A percentile compares a stretch with the other conserved stretches of the same genome.
phyloP scores from a whole-genome alignment of 345 rosid species.

The Camelina neglecta region DNA sequence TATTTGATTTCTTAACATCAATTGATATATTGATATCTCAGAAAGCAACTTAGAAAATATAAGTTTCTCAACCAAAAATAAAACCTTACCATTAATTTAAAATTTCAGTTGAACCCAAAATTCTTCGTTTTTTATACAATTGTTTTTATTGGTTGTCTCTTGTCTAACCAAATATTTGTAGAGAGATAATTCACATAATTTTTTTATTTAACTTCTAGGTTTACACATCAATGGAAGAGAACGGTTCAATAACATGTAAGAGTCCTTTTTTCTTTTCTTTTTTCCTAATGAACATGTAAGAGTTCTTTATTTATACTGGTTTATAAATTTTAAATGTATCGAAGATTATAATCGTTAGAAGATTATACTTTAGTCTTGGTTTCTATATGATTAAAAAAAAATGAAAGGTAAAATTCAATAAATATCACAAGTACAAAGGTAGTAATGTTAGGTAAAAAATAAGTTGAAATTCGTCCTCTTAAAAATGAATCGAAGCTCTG shows the following conservation, averaged over 20 bases:
- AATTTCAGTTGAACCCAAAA: neutral
- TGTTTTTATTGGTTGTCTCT: neutral
- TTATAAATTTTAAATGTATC: neutral
- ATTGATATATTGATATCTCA: neutral
- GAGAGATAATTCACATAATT: neutral
- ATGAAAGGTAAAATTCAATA: slow-evolving; percentile 27
- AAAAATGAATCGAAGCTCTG: slow-evolving; percentile 27
- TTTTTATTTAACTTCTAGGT: neutral
- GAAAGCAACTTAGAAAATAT: neutral
- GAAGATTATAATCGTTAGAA: neutral
- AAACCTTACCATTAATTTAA: neutral
- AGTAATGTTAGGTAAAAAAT: slow-evolving; percentile 33
- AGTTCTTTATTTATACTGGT: too few species aligned
- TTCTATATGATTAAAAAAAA: neutral
- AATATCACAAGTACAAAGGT: slow-evolving; percentile 30
- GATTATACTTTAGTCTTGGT: slow-evolving; percentile 1
- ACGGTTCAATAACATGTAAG: neutral
- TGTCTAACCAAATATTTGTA: neutral
- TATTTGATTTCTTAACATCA: neutral
- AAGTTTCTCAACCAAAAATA: neutral
- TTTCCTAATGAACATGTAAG: neutral
- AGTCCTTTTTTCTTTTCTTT: too few species aligned
- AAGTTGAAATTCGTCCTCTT: too few species aligned
- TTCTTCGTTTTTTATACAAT: neutral
- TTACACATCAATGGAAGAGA: neutral